Evolutionary conservation across 352 stramenopile species (phyloP), one percentile per base, ranked within the genome.

Genomic region (Phytopythium montanum): DNA sequence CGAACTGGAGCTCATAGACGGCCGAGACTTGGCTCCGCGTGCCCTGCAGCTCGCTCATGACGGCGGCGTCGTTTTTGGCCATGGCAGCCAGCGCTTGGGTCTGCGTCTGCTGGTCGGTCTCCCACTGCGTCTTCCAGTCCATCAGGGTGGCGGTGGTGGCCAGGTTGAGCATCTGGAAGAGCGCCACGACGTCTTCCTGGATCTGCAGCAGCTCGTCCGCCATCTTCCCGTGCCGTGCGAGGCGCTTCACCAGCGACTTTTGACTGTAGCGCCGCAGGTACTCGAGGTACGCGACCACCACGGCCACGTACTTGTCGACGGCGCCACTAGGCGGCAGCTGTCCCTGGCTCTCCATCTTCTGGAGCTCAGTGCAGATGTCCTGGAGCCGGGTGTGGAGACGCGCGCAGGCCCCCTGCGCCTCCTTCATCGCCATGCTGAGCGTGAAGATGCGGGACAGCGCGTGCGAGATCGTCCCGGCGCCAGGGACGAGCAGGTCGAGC

Each of bases 131-230:
- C 41, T 48, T 23, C 64, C 59, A 70, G 14, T 64, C 29, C 34
- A 61, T 51, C 31, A 63, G 48, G 10, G n/a, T 34, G 16, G 21
- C 49, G 2, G 41, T 51, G 1, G 45, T 55, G 25, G 64, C 46
- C 1, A 70, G 33, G 28, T 63, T 62, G 14, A 70, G 51, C 26
- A 66, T 2, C 39, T 50, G 41, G 23, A 66, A 59, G 3, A 66
- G 42, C 33, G 31, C 57, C 48, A 64, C 59, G 34, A 65, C 42
- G 23, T 65, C 63, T 62, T 69, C 57, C 31, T 69, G 57, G 5
- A 65, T 3, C 46, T 31, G 6, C 3, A 42, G 57, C n/a, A 69
- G 23, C 41, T 69, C 48, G 18, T 62, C 57, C 45, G 59, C 63
- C 63, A 69, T 39, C 34, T 16, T 39, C 7, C 34, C 2, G 34